Evolutionary conservation across 306 rosid genomes (phyloP).

Genomic region (Luffa acutangula): DNA sequence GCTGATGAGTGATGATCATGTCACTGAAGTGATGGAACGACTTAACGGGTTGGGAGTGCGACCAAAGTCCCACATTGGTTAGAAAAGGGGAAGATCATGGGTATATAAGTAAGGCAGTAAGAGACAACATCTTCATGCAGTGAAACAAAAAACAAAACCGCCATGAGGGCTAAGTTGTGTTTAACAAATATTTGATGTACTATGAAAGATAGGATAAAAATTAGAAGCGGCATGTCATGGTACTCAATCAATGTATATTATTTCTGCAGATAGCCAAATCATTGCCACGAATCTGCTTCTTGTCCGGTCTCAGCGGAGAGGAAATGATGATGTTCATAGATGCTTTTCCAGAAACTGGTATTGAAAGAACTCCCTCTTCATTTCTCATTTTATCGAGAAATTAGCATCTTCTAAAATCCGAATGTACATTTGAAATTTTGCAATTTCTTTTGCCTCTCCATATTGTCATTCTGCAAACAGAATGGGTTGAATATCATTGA

Average conservation of each 20-base stretch:
- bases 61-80: too few relatives aligned
- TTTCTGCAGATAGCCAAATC: constrained; percentile 50
- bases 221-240: not conserved
- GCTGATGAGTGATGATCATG: not conserved
- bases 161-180: not conserved
- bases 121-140: too few relatives aligned
- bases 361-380: not conserved
- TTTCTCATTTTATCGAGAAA: not conserved
- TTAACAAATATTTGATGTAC: not conserved
- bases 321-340: constrained; percentile 96
- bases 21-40: not conserved
- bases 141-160: too few relatives aligned
- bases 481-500: not conserved
- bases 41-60: not conserved
- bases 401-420: not conserved
- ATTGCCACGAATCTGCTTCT: constrained; percentile 87
- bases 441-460: not conserved
- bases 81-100: too few relatives aligned
- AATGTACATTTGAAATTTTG: not conserved
- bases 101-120: too few relatives aligned
- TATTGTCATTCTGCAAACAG: not conserved
- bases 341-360: constrained; percentile 82
- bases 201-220: not conserved
- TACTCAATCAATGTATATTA: not conserved
- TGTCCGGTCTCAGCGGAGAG: constrained; percentile 88